Evolutionary conservation across 495 filamentous ascomycete species (phyloP).

Genomic region (Daldinia bambusicola): DNA sequence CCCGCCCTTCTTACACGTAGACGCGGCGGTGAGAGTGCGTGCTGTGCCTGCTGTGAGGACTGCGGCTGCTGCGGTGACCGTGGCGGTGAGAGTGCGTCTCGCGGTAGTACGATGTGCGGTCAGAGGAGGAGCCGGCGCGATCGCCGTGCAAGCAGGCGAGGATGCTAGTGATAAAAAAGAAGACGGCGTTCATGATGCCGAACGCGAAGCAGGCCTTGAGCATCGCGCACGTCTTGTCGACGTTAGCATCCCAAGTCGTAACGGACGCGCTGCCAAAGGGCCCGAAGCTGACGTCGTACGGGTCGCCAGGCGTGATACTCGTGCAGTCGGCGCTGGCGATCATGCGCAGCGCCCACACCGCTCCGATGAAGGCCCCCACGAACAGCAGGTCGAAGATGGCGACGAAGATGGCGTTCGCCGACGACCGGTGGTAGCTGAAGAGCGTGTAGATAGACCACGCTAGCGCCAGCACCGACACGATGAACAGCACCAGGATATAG

Average conservation of each 20-base stretch:
- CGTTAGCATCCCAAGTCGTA: constrained; percentile 57
- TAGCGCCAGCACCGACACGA: constrained; percentile 79
- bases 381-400: constrained; percentile 81
- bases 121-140: constrained; percentile 53
- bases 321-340: constrained; percentile 75
- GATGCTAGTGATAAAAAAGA: constrained; percentile 79
- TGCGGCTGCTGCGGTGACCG: constrained; percentile 56
- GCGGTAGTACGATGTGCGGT: constrained; percentile 53
- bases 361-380: constrained; percentile 84
- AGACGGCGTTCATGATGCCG: constrained; percentile 85
- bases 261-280: constrained; percentile 63
- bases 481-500: constrained; percentile 90
- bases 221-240: constrained; percentile 86
- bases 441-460: constrained; percentile 86
- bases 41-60: constrained; percentile 50
- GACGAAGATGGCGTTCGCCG: constrained; percentile 78
- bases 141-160: constrained; percentile 68
- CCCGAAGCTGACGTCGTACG: constrained; percentile 68
- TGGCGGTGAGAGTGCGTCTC: constrained; percentile 58
- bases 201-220: constrained; percentile 87
- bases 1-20: constrained; percentile 36
- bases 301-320: constrained; percentile 55
- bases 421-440: constrained; percentile 79
- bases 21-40: constrained; percentile 50
- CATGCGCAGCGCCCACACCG: constrained; percentile 77